These are phyloP conservation scores for Trichoderma sp. DNA, from an alignment of 2,329 filamentous ascomycete species.

Conservation along the genomic window DNA sequence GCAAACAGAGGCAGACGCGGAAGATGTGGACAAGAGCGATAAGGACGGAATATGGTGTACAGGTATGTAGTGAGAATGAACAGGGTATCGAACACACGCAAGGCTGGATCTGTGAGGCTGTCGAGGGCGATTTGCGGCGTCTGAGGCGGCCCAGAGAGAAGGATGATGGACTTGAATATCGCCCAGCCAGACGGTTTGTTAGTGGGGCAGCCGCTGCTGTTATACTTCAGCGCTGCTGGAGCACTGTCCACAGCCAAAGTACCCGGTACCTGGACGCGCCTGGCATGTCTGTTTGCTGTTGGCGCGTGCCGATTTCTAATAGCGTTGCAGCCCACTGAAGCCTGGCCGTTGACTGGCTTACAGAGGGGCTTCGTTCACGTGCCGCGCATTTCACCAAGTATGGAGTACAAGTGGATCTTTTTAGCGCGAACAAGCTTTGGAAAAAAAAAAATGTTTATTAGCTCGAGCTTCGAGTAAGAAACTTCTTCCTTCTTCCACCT, in stretches of 20 bases:
- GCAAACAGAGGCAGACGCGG: background rate
- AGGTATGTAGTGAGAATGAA: background rate
- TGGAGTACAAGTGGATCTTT: slow-evolving; percentile 12
- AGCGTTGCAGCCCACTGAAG: background rate
- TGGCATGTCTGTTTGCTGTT: background rate
- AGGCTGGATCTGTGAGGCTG: background rate
- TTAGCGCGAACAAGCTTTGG: background rate
- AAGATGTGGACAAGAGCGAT: background rate
- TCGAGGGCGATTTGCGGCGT: background rate
- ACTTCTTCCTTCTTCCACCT: background rate
- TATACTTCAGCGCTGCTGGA: slow-evolving; percentile 4
- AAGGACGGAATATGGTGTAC: background rate
- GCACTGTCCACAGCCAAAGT: background rate
- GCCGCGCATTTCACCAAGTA: slow-evolving; percentile 14
- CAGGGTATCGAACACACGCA: background rate
- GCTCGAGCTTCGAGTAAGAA: slow-evolving; percentile 4
- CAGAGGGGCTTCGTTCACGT: slow-evolving; percentile 14
- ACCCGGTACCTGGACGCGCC: background rate
- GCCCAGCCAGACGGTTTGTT: slow-evolving; percentile 5
- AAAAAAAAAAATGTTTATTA: slow-evolving; percentile 17
- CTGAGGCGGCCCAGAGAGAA: background rate
- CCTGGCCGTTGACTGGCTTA: background rate
- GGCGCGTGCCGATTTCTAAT: background rate
- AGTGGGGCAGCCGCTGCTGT: slow-evolving; percentile 15
- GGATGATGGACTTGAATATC: slow-evolving; percentile 6